These are phyloP conservation scores for Lactarius psammicola DNA, from an alignment of 768 basidiomycete genomes.

Conservation along the genomic window DNA sequence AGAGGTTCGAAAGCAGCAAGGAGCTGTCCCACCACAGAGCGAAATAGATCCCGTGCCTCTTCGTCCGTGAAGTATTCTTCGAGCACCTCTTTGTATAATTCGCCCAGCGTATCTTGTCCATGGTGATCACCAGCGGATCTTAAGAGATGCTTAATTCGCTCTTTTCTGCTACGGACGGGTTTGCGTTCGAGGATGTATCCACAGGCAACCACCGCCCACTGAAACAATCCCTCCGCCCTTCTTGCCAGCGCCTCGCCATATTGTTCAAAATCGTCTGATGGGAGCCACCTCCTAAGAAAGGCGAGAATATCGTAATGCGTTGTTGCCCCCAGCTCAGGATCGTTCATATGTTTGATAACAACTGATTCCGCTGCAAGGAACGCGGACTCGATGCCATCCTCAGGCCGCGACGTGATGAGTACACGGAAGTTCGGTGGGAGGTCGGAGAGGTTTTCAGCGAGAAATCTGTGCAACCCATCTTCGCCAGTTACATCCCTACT, in stretches of 20 bases:
- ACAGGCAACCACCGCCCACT: not conserved
- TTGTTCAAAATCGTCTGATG: not conserved
- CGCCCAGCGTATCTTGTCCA: not conserved
- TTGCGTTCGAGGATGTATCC: not conserved
- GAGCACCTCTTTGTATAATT: not conserved
- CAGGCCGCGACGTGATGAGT: conserved; percentile 3
- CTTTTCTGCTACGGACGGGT: not conserved
- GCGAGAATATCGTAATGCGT: not conserved
- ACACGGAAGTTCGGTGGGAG: conserved; percentile 7
- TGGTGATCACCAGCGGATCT: not conserved
- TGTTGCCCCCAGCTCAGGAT: not conserved
- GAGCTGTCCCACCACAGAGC: conserved; percentile 3
- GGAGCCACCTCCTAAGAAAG: not conserved
- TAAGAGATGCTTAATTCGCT: not conserved
- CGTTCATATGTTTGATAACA: not conserved
- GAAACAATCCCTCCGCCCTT: conserved; percentile 2
- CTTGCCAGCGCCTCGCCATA: not conserved
- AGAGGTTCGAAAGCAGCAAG: conserved; percentile 5
- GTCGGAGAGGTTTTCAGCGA: not conserved
- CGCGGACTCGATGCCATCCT: not conserved
- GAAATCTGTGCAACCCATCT: not conserved
- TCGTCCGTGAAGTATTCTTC: not conserved
- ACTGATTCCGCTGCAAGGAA: not conserved
- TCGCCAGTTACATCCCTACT: not conserved
- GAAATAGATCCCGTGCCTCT: not conserved